phyloP scores from a whole-genome alignment of 495 filamentous ascomycete genomes.

The Aspergillus haitiensis region DNA sequence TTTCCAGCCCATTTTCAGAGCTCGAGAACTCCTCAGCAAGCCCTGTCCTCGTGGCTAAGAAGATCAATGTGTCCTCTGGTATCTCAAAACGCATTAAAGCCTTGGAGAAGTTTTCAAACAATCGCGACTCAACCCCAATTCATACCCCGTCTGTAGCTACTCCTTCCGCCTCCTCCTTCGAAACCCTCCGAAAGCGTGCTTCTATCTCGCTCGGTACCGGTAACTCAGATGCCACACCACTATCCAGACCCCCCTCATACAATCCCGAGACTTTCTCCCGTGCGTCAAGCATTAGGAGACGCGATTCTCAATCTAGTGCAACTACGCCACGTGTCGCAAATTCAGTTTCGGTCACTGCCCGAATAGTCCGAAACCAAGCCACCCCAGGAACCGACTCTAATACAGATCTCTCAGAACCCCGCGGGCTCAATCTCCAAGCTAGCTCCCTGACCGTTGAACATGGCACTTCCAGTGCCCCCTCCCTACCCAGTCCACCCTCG shows the following conservation, averaged over 20 bases:
- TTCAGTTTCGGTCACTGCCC: constrained; percentile 78
- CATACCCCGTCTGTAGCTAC: constrained; percentile 24
- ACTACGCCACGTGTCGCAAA: constrained; percentile 38
- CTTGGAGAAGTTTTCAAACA: constrained; percentile 69
- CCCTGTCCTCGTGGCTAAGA: constrained; percentile 60
- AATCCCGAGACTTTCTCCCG: constrained; percentile 31
- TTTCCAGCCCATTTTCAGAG: constrained; percentile 39
- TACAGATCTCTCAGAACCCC: constrained; percentile 47
- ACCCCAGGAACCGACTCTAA: constrained; percentile 30
- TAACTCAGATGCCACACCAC: constrained; percentile 18
- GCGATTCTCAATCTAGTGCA: constrained; percentile 31
- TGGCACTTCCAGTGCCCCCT: constrained; percentile 46
- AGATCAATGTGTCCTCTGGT: constrained; percentile 78
- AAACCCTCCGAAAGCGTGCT: constrained; percentile 41
- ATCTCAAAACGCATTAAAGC: constrained; percentile 91
- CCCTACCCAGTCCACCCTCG: constrained; percentile 12
- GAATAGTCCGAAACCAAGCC: constrained; percentile 65
- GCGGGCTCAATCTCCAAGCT: constrained; percentile 62
- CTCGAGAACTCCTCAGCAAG: constrained; percentile 25
- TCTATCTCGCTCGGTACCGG: constrained; percentile 30
- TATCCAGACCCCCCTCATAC: constrained; percentile 23
- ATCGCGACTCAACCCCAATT: constrained; percentile 39
- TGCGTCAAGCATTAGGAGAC: constrained; percentile 35
- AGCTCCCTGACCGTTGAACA: constrained; percentile 73
- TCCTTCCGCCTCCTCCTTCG: constrained; percentile 41